Evolutionary conservation across 345 rosid genomes (phyloP).

Genomic region (Arabidopsis thaliana): TAIR10.1 NC_003071.7:16717501-16718000

Average conservation of each 20-base stretch:
- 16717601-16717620: conserved; percentile 73
- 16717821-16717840: conserved; percentile 56
- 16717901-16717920: conserved; percentile 70
- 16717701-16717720: conserved; percentile 49
- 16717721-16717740: conserved; percentile 70
- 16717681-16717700: conserved; percentile 77
- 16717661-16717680: conserved; percentile 71
- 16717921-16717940: conserved; percentile 82
- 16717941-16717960: conserved; percentile 71
- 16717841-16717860: conserved; percentile 54
- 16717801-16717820: conserved; percentile 61
- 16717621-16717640: conserved; percentile 56
- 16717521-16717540: conserved; percentile 86
- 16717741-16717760: conserved; percentile 79
- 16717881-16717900: conserved; percentile 74
- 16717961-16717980: conserved; percentile 70
- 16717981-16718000: conserved; percentile 68
- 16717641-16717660: conserved; percentile 66
- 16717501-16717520: conserved; percentile 95
- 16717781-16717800: conserved; percentile 63
- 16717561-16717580: conserved; percentile 81
- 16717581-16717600: conserved; percentile 76
- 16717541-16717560: conserved; percentile 92
- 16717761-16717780: conserved; percentile 65
- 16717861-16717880: conserved; percentile 69